Percentiles rank a stretch among this genome's conserved stretches.
Conservation (phyloP, 768 basidiomycete genomes). For the Psilocybe cubensis region DNA sequence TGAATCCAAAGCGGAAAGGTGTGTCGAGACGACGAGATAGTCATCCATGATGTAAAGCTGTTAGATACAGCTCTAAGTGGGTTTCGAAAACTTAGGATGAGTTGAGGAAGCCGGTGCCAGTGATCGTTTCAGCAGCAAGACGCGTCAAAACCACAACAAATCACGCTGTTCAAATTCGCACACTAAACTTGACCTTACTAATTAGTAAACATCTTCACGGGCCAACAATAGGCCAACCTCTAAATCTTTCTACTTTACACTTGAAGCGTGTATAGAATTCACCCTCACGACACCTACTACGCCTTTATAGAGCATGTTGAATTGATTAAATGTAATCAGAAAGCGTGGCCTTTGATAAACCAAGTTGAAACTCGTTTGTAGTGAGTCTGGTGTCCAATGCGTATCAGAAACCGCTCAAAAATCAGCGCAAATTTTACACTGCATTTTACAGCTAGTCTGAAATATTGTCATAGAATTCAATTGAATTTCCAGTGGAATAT, state of each 20-base stretch:
- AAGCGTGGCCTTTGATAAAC: background rate
- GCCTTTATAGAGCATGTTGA: background rate
- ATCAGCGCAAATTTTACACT: no score
- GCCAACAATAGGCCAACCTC: no score
- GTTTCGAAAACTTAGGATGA: slow-evolving; percentile 3
- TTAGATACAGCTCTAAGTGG: background rate
- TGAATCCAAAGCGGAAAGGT: slow-evolving; percentile 67
- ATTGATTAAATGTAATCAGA: background rate
- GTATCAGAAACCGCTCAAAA: no score
- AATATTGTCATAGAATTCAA: no score
- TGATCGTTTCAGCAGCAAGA: slow-evolving; percentile 16
- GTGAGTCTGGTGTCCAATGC: no score
- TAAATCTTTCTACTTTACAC: no score
- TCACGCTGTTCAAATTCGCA: slow-evolving; percentile 27
- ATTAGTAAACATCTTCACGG: no score
- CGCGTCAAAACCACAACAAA: slow-evolving; percentile 26
- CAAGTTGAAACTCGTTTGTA: background rate
- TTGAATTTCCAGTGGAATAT: no score
- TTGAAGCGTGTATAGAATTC: no score
- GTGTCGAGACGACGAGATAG: slow-evolving; percentile 56
- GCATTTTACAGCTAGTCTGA: no score
- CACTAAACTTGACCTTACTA: slow-evolving; percentile 7
- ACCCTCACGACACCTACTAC: background rate
- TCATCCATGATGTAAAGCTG: slow-evolving; percentile 31
- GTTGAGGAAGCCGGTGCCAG: background rate